Conservation (phyloP, 2,329 filamentous ascomycete genomes). For the Byssothecium circinans region DNA sequence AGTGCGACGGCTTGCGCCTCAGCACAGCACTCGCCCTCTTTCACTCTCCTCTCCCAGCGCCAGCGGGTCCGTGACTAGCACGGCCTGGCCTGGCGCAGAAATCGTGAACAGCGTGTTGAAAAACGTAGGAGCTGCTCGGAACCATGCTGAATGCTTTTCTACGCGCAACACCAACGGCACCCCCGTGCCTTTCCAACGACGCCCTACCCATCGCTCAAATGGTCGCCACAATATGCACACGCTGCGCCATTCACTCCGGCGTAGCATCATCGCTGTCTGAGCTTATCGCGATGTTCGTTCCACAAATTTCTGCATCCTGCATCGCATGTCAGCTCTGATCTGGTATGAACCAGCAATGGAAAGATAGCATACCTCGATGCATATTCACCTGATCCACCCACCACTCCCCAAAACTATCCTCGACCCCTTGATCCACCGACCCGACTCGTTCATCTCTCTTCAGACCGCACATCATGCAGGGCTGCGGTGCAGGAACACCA, state of each 20-base stretch:
- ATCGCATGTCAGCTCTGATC: slow-evolving; percentile 4
- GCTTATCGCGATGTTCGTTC: slow-evolving; percentile 70
- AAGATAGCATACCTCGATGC: slow-evolving; percentile 62
- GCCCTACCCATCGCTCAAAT: not conserved
- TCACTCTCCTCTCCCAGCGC: not conserved
- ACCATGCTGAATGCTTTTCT: not conserved
- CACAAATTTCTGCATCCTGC: slow-evolving; percentile 79
- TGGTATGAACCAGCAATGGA: not conserved
- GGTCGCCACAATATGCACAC: not conserved
- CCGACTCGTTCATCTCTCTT: slow-evolving; percentile 81
- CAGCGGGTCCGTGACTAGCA: not conserved
- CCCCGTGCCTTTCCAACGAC: not conserved
- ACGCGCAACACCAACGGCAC: not conserved
- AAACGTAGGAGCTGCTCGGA: too few relatives aligned
- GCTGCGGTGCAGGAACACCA: slow-evolving; percentile 71
- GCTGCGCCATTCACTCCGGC: too few relatives aligned
- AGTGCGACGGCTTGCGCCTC: slow-evolving; percentile 1
- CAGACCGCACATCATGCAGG: slow-evolving; percentile 84
- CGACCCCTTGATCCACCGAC: slow-evolving; percentile 73
- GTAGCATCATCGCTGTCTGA: slow-evolving; percentile 64
- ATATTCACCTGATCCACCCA: slow-evolving; percentile 72
- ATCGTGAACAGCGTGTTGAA: too few relatives aligned
- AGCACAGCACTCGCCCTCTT: not conserved
- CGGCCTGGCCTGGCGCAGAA: not conserved
- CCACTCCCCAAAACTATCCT: slow-evolving; percentile 96